Evolutionary conservation across 83 land plant genomes (phyloP).

Genomic region (Picea mariana): DNA sequence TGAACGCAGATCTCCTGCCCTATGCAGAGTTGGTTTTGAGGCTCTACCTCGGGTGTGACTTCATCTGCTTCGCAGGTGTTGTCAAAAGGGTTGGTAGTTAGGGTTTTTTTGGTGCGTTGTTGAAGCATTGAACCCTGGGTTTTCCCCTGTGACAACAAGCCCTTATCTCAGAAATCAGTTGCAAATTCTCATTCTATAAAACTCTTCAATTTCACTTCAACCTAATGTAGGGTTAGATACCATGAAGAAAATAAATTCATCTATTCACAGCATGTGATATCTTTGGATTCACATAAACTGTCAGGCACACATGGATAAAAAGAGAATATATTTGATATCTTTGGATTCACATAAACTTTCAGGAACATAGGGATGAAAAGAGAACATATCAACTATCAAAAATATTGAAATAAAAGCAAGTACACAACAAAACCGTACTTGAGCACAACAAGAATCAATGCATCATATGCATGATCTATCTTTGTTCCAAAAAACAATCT

Average conservation of each 20-base stretch:
- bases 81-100: no score
- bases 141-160: conserved; percentile 47
- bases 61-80: no score
- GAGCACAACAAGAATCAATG: not conserved
- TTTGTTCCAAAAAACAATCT: not conserved
- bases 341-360: not conserved
- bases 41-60: no score
- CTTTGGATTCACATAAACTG: no score
- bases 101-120: no score
- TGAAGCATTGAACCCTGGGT: no score
- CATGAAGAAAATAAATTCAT: not conserved
- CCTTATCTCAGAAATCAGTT: not conserved
- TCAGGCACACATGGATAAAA: no score
- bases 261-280: not conserved
- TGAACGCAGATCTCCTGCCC: no score
- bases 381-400: not conserved
- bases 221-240: not conserved
- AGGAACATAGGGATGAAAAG: not conserved
- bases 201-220: not conserved
- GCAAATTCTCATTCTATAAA: not conserved
- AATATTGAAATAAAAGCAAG: not conserved
- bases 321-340: not conserved
- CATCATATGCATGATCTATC: not conserved
- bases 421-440: not conserved
- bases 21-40: no score